Evolutionary conservation across 371 early-diverging fungal species (phyloP).

Genomic region (Mortierella sp.): DNA sequence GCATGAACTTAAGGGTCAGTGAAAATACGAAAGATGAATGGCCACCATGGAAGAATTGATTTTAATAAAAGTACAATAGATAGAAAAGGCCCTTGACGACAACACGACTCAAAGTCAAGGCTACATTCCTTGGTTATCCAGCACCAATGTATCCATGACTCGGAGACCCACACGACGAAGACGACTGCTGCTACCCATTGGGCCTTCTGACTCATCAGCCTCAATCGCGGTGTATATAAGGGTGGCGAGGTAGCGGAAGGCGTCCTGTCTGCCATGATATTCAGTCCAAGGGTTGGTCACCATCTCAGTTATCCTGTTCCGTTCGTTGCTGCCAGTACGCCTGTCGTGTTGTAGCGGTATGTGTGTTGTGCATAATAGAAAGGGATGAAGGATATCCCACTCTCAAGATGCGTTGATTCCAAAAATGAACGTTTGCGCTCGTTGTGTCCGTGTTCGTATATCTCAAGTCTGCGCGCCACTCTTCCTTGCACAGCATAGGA

Average conservation of each 20-base stretch:
- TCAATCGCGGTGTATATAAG: not conserved
- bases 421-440: not conserved
- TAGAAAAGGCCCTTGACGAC: not conserved
- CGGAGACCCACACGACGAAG: not conserved
- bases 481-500: not conserved
- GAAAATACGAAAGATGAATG: too few species aligned
- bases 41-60: not conserved
- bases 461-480: not conserved
- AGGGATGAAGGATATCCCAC: not conserved
- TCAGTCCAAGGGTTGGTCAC: not conserved
- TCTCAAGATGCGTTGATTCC: not conserved
- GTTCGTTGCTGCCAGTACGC: not conserved
- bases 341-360: not conserved
- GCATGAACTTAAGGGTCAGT: too few species aligned
- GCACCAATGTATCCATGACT: not conserved
- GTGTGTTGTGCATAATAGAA: not conserved
- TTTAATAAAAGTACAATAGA: not conserved
- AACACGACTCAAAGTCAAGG: not conserved
- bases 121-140: too few species aligned
- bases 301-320: not conserved
- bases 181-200: not conserved
- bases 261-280: not conserved
- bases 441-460: not conserved
- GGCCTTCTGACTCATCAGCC: not conserved
- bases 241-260: not conserved